These are phyloP conservation scores for Agrocybe pediades DNA, from an alignment of 768 basidiomycete species.

Conservation along the genomic window DNA sequence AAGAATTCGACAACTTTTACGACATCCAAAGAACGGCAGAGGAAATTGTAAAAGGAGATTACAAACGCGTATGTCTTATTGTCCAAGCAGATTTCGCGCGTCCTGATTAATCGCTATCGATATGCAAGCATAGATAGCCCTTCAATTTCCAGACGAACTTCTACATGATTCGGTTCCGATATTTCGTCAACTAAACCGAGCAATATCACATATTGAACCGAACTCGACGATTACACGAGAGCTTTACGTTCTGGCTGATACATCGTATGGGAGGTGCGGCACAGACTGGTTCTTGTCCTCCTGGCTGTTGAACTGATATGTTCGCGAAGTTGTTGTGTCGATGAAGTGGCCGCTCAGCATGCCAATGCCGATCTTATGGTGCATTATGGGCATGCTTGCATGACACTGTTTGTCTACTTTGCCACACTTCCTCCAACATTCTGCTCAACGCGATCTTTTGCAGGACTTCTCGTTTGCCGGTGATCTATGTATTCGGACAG, in stretches of 20 bases:
- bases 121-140: conserved; percentile 58
- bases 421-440: background rate
- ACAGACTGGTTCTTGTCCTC: background rate
- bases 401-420: conserved; percentile 71
- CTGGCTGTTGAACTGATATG: background rate
- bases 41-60: conserved; percentile 61
- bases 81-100: background rate
- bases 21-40: conserved; percentile 70
- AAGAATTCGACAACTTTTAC: conserved; percentile 65
- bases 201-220: conserved; percentile 33
- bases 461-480: conserved; percentile 86
- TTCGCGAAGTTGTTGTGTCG: conserved; percentile 83
- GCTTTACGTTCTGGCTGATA: conserved; percentile 93
- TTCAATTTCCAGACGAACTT: conserved; percentile 97
- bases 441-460: background rate
- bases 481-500: conserved; percentile 89
- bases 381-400: conserved; percentile 96
- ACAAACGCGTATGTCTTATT: conserved; percentile 60
- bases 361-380: conserved; percentile 89
- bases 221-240: conserved; percentile 38
- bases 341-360: conserved; percentile 94
- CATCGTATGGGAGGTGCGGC: conserved; percentile 90
- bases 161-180: conserved; percentile 85
- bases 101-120: conserved; percentile 3
- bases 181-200: conserved; percentile 62